Evolutionary conservation across 257 asterid species (phyloP).

Genomic region (Cordia subcordata): DNA sequence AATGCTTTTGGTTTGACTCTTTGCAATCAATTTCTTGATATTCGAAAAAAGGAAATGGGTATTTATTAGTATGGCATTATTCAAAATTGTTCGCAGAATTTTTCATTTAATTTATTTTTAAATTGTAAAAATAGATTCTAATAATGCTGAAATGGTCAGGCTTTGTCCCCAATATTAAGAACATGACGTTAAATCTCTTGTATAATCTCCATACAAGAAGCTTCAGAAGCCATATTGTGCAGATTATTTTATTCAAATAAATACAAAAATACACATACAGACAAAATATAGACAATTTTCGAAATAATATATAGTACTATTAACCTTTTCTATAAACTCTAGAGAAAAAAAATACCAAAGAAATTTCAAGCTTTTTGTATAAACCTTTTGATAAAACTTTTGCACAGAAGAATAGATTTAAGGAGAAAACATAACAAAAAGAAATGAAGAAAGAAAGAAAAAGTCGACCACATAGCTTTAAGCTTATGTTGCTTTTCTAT

Average conservation of each 20-base stretch:
- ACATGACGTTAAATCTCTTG: slow-evolving; percentile 9
- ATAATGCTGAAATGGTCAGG: slow-evolving; percentile 18
- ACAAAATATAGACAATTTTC: not conserved
- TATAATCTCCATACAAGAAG: slow-evolving; percentile 8
- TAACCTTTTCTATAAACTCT: no score
- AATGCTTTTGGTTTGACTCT: slow-evolving; percentile 27
- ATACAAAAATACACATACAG: not conserved
- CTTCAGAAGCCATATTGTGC: not conserved
- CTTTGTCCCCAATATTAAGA: slow-evolving; percentile 13
- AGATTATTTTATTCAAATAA: not conserved
- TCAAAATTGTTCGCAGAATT: slow-evolving; percentile 13
- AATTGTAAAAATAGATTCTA: slow-evolving; percentile 1
- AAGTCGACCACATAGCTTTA: no score
- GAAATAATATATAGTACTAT: no score
- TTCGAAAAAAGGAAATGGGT: slow-evolving; percentile 22
- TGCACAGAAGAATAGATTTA: no score
- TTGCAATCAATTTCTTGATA: slow-evolving; percentile 12
- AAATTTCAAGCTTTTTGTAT: no score
- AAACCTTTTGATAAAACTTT: no score
- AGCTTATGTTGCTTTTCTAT: no score
- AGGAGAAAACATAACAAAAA: no score
- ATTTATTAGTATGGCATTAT: slow-evolving; percentile 8
- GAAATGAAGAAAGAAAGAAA: no score
- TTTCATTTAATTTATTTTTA: not conserved
- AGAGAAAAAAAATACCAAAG: no score